Evolutionary conservation across 106 monocot species (phyloP), one percentile per base, ranked within the genome.

Genomic region (Narthecium ossifragum): DNA sequence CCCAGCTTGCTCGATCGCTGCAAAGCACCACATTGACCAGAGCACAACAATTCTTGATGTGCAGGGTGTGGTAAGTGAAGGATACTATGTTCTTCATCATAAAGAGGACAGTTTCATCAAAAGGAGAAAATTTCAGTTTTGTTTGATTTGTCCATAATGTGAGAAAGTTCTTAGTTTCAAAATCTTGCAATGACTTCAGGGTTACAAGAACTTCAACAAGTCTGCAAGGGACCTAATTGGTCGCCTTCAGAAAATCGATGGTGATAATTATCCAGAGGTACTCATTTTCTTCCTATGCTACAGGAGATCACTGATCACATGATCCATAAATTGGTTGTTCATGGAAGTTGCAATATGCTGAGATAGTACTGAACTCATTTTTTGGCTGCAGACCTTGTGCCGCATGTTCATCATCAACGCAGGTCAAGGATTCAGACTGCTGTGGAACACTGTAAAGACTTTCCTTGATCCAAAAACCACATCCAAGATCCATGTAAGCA

Each of bases 261-360:
- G 82, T 26, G 67, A 87, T 51, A 82, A 87, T 43, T 93, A 93
- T 63, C 93, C 93, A 13, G 93, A 93, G 92, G 92, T 55, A 69
- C 26, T 2, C 22, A 4, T 53, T 33, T n/a, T n/a, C n/a, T n/a
- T n/a, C n/a, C n/a, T n/a, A n/a, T n/a, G n/a, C n/a, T n/a, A n/a
- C n/a, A n/a, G n/a, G n/a, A n/a, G n/a, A n/a, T n/a, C n/a, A n/a
- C n/a, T n/a, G n/a, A n/a, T n/a, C n/a, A 26, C 18, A 36, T 23
- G 1, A 24, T 8, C 60, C 26, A n/a, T 46, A 20, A n/a, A n/a
- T n/a, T n/a, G n/a, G n/a, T n/a, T n/a, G n/a, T n/a, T n/a, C n/a
- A n/a, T n/a, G n/a, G n/a, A n/a, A n/a, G n/a, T n/a, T n/a, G n/a
- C n/a, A n/a, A n/a, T n/a, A n/a, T n/a, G n/a, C n/a, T n/a, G n/a